Evolutionary conservation across 1,284 basidiomycete species (phyloP), one percentile per base, ranked within the genome.

Genomic region (Cutaneotrichosporon cutaneum): DNA sequence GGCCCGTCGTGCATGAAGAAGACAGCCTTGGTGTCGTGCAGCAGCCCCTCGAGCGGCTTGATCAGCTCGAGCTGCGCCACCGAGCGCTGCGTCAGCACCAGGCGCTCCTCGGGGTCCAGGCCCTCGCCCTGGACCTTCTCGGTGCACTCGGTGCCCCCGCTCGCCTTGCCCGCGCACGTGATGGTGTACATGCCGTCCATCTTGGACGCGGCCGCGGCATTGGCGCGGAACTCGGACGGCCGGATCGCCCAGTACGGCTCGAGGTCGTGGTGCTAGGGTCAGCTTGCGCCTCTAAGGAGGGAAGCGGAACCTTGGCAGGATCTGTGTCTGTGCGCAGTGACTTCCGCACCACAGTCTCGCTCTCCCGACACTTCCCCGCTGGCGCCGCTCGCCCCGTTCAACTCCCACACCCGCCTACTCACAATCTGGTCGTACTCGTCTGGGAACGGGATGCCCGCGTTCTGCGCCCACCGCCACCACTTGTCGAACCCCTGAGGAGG

Each of bases 381-480:
- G n/a, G n/a, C n/a, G 30, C 30, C 30, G 5, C 30, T 30, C 30
- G 30, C 35, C 4, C 44, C 44, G n/a, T n/a, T 22, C 21, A 7
- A 24, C 44, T 21, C 45, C 26, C 45, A 11, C 22, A 10, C 45
- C 5, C 4, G 4, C 18, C 11, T 4, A 70, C 75, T 67, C 55
- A 75, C 75, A 56, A 79, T 79, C 62, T 77, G 75, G 63, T 79
- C 77, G 48, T 77, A 79, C 65, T 79, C 77, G 65, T 79, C 77
- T 18, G 69, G 72, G n/a, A 79, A 66, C 42, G 67, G 66, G 10
- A 79, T 74, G 18, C 70, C 64, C 57, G 77, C 56, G 45, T 68
- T 48, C 64, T 66, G 14, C 1, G 67, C 72, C 62, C 72, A 80
- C 4, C 35, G 35, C 74, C 74, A 79, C 75, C 75, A 78, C 52